These are phyloP conservation scores for Monosporascus sp. DNA, from an alignment of 2,329 filamentous ascomycete species.

Conservation along the genomic window DNA sequence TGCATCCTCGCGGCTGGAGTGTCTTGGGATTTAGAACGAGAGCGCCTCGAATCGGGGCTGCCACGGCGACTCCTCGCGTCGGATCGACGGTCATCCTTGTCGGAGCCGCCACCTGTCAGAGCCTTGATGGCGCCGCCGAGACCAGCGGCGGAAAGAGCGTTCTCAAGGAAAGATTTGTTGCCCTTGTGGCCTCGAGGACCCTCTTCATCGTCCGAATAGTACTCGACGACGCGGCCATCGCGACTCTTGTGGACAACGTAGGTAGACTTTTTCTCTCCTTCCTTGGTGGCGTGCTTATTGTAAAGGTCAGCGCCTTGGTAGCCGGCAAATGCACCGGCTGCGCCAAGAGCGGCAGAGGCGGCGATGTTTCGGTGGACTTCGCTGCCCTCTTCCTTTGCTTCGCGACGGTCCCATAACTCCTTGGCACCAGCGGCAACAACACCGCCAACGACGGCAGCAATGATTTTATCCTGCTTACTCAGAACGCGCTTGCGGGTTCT, in stretches of 20 bases:
- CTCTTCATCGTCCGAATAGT: conserved; percentile 54
- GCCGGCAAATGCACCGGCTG: conserved; percentile 57
- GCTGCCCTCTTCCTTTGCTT: conserved; percentile 43
- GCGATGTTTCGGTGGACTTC: conserved; percentile 53
- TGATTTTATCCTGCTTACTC: conserved; percentile 60
- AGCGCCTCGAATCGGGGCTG: conserved; percentile 30
- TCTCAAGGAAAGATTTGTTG: conserved; percentile 60
- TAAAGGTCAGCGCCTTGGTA: conserved; percentile 60
- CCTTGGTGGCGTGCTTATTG: conserved; percentile 52
- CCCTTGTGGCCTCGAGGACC: conserved; percentile 52
- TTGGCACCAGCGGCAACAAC: conserved; percentile 61
- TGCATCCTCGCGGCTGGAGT: conserved; percentile 56
- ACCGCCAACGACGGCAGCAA: conserved; percentile 60
- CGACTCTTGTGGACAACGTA: conserved; percentile 49
- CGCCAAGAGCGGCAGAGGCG: conserved; percentile 55
- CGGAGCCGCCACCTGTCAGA: conserved; percentile 44
- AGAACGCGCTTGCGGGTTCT: conserved; percentile 45
- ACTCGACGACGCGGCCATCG: conserved; percentile 46
- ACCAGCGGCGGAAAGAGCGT: conserved; percentile 55
- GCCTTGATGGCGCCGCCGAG: conserved; percentile 57
- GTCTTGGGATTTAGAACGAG: conserved; percentile 38
- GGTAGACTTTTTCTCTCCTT: conserved; percentile 49
- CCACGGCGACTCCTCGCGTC: conserved; percentile 26
- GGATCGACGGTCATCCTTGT: conserved; percentile 36
- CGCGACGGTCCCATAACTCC: conserved; percentile 59